phyloP scores from a whole-genome alignment of 805 yeast species.

The Priceomyces melissophilus region DNA sequence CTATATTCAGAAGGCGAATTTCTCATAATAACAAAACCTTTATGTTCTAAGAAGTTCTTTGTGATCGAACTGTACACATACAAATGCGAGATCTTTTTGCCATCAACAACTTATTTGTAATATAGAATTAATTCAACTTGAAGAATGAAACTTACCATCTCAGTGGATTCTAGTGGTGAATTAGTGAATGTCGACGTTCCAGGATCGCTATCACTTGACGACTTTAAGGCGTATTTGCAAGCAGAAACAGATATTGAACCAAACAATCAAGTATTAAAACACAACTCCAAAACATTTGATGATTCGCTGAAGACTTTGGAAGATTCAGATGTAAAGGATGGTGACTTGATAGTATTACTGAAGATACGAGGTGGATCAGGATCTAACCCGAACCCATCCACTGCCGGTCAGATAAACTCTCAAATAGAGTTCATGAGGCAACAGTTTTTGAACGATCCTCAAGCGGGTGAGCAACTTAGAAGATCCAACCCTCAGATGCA shows the following conservation, averaged over 20 bases:
- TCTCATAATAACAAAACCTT: too few species aligned
- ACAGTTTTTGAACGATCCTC: conserved; percentile 43
- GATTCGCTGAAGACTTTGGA: conserved; percentile 34
- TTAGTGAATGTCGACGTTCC: conserved; percentile 58
- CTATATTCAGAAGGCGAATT: too few species aligned
- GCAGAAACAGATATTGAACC: conserved; percentile 60
- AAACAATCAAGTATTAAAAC: conserved; percentile 44
- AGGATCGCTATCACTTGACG: conserved; percentile 58
- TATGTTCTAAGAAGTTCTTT: too few species aligned
- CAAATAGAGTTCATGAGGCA: conserved; percentile 50
- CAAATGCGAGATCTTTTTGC: too few species aligned
- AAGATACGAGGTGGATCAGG: conserved; percentile 9
- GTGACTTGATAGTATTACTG: conserved; percentile 53
- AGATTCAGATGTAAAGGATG: conserved; percentile 48
- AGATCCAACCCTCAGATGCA: conserved; percentile 47
- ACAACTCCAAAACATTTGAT: conserved; percentile 42
- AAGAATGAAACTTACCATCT: conserved; percentile 24
- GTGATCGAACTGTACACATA: too few species aligned
- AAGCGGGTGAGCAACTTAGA: conserved; percentile 31
- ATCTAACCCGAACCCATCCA: conserved; percentile 1
- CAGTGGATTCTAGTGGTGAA: conserved; percentile 20
- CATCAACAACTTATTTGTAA: too few species aligned
- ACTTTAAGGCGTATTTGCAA: conserved; percentile 69
- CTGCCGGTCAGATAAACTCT: conserved; percentile 15
- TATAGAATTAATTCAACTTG: not conserved